Conservation (phyloP, 2,329 filamentous ascomycete genomes). For the Fusarium falciforme region DNA sequence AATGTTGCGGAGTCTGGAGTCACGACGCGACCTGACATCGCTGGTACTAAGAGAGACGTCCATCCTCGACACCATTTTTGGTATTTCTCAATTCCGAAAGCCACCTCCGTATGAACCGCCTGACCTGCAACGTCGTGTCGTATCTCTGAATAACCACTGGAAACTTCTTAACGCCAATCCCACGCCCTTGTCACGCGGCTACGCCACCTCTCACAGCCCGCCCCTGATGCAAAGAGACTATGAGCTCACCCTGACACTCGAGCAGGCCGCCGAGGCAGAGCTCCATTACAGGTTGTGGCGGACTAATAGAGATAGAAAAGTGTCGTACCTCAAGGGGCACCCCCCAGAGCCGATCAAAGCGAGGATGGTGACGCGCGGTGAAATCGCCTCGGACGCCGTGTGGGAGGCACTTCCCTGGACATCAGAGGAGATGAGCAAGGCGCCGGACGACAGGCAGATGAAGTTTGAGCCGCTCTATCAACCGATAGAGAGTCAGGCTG, state of each 20-base stretch:
- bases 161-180: conserved; percentile 18
- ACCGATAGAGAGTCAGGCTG: background rate
- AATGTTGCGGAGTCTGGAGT: conserved; percentile 23
- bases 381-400: background rate
- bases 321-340: background rate
- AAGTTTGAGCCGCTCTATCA: background rate
- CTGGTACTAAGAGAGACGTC: conserved; percentile 20
- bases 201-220: conserved; percentile 2
- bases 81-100: conserved; percentile 9
- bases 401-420: background rate
- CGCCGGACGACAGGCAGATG: background rate
- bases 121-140: conserved; percentile 7
- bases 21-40: conserved; percentile 23
- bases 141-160: conserved; percentile 22
- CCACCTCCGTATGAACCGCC: conserved; percentile 24
- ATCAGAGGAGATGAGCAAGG: background rate
- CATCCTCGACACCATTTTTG: conserved; percentile 16
- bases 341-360: background rate
- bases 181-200: conserved; percentile 24
- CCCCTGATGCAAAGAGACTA: background rate
- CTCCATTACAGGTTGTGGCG: background rate
- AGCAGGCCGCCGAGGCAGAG: background rate
- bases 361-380: background rate
- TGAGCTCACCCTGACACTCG: background rate
- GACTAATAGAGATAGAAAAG: background rate